A percentile compares a stretch with the other conserved stretches of the same genome.
Conservation (phyloP, 2,329 filamentous ascomycete species). For the Allantophomopsis lycopodina region DNA sequence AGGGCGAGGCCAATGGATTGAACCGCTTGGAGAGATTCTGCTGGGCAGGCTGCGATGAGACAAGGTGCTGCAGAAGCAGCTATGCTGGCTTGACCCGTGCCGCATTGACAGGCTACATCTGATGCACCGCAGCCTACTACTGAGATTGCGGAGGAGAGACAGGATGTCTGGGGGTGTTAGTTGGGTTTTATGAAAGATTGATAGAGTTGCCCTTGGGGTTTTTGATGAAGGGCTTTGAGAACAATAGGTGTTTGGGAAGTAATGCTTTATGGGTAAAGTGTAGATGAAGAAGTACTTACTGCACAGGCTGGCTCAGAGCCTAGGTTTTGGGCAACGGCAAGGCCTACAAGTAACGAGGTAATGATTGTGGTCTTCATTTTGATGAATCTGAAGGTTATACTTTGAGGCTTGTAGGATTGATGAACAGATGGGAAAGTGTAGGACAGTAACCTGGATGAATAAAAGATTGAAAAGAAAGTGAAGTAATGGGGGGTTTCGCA, state of each 20-base stretch:
- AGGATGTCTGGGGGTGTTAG: constrained; percentile 12
- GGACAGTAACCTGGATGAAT: too few species aligned
- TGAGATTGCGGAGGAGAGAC: constrained; percentile 21
- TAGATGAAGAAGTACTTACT: constrained; percentile 18
- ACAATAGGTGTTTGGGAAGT: not conserved
- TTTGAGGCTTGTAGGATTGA: too few species aligned
- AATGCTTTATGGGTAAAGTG: too few species aligned
- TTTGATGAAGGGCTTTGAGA: not conserved
- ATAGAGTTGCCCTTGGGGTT: not conserved
- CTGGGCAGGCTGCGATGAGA: constrained; percentile 20
- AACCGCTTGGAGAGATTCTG: constrained; percentile 16
- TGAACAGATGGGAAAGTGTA: too few species aligned
- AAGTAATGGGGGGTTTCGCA: too few species aligned
- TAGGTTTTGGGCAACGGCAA: constrained; percentile 25
- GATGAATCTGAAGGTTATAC: constrained; percentile 2
- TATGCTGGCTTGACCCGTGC: constrained; percentile 11
- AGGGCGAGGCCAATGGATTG: constrained; percentile 17
- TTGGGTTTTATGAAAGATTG: constrained; percentile 1
- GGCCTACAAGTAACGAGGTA: constrained; percentile 16
- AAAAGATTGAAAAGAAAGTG: too few species aligned
- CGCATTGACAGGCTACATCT: constrained; percentile 26
- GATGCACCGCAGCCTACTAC: constrained; percentile 21
- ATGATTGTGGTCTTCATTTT: constrained; percentile 27
- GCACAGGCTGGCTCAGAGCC: constrained; percentile 23
- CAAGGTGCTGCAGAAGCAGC: constrained; percentile 17